phyloP scores from a whole-genome alignment of 176 grass and related monocot species.

The Echinochloa phyllopogon region DNA sequence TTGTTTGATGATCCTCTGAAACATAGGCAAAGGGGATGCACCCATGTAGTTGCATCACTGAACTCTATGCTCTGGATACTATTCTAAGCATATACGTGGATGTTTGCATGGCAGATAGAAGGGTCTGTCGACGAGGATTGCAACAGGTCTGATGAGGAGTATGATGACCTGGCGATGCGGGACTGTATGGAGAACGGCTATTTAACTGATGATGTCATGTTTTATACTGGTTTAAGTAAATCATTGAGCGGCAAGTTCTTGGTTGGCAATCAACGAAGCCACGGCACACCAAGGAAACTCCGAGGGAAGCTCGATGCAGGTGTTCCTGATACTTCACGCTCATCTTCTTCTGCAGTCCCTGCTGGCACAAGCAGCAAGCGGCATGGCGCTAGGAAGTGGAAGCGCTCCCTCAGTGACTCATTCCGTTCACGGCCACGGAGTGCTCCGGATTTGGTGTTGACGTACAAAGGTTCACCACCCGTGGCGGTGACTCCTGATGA shows the following conservation, averaged over 20 bases:
- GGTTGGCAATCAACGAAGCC: constrained; percentile 18
- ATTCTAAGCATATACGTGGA: neutral
- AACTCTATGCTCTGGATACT: neutral
- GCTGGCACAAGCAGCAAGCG: constrained; percentile 23
- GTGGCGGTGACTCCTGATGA: constrained; percentile 43
- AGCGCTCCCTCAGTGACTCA: constrained; percentile 67
- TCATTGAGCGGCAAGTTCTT: constrained; percentile 36
- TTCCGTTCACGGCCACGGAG: constrained; percentile 41
- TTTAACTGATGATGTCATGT: constrained; percentile 57
- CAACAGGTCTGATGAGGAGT: constrained; percentile 89
- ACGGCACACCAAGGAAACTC: constrained; percentile 41
- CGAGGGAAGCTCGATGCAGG: constrained; percentile 39
- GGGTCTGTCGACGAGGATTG: constrained; percentile 87
- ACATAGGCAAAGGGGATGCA: constrained; percentile 7
- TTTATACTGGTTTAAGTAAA: constrained; percentile 42
- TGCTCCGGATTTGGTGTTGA: constrained; percentile 32
- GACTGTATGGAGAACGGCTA: constrained; percentile 69
- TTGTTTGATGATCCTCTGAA: constrained; percentile 9
- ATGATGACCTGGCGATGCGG: constrained; percentile 77
- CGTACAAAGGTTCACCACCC: constrained; percentile 33
- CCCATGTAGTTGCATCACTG: neutral
- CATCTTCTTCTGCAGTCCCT: constrained; percentile 27
- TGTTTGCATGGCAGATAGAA: constrained; percentile 66
- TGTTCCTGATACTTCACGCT: constrained; percentile 43
- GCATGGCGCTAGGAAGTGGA: constrained; percentile 45